Percentiles rank a stretch among this genome's conserved stretches.
phyloP scores from a whole-genome alignment of 306 rosid species.

The Erythrophleum fordii region DNA sequence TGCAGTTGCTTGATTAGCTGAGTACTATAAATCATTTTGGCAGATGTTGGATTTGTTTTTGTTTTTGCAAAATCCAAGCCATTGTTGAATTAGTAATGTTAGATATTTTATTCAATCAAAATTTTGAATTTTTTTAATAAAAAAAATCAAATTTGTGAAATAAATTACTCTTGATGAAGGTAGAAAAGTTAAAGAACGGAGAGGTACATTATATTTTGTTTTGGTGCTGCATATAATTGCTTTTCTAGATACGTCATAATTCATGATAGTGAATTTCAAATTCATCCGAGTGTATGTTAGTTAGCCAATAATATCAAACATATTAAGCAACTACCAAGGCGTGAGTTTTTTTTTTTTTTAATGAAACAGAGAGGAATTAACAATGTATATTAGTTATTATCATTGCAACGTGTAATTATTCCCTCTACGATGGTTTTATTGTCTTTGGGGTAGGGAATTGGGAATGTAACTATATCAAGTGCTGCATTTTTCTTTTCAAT shows the following conservation, averaged over 20 bases:
- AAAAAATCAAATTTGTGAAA: no score
- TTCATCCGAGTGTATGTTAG: neutral
- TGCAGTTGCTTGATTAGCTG: neutral
- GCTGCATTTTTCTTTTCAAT: neutral
- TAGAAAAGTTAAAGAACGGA: neutral
- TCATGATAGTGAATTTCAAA: neutral
- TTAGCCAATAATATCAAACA: neutral
- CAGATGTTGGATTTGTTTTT: neutral
- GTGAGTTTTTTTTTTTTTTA: neutral
- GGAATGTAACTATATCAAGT: neutral
- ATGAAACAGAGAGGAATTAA: neutral
- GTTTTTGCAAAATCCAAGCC: neutral
- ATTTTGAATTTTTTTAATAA: no score
- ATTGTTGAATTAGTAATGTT: neutral
- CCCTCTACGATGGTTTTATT: neutral
- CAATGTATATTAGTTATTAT: neutral
- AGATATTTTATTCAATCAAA: neutral
- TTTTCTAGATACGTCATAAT: neutral
- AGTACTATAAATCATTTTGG: neutral
- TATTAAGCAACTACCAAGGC: neutral
- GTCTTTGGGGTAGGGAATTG: neutral
- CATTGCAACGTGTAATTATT: neutral
- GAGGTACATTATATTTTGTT: neutral
- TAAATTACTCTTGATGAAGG: neutral
- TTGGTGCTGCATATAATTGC: neutral